phyloP scores from a whole-genome alignment of 139 green algal genomes.

The Chlamydomonas urium region DNA sequence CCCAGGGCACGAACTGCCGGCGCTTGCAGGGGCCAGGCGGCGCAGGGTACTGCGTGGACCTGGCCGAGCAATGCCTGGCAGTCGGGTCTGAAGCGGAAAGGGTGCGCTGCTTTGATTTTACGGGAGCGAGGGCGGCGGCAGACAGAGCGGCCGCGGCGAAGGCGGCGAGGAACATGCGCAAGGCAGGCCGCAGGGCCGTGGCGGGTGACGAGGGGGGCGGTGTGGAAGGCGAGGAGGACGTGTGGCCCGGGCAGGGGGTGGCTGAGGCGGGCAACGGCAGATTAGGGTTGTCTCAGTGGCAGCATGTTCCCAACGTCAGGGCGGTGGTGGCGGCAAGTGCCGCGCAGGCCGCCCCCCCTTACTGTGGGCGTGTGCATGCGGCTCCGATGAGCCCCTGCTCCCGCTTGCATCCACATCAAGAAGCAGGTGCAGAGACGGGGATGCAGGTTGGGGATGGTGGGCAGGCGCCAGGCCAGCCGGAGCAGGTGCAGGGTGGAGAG shows the following conservation, averaged over 20 bases:
- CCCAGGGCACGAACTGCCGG: not conserved
- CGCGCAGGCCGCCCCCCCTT: no score
- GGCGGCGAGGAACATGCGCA: not conserved
- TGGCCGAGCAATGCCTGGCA: slow-evolving; percentile 47
- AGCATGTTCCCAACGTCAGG: not conserved
- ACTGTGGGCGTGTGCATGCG: no score
- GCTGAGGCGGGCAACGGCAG: no score
- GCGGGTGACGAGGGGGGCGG: not conserved
- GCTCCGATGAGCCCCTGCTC: no score
- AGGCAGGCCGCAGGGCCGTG: not conserved
- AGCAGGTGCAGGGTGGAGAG: no score
- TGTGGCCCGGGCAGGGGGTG: no score
- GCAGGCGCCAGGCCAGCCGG: no score
- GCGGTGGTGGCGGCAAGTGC: no score
- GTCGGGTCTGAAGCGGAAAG: slow-evolving; percentile 25
- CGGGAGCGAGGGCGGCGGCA: slow-evolving; percentile 1
- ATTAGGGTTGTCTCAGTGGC: not conserved
- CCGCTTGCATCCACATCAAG: no score
- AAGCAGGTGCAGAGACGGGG: no score
- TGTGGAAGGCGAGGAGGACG: not conserved
- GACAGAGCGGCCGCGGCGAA: not conserved
- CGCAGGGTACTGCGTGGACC: slow-evolving; percentile 41
- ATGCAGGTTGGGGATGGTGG: no score
- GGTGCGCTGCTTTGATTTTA: slow-evolving; percentile 47
- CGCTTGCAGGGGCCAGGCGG: slow-evolving; percentile 26